Conservation (phyloP, 805 yeast species). For the Yamadazyma olivae region DNA sequence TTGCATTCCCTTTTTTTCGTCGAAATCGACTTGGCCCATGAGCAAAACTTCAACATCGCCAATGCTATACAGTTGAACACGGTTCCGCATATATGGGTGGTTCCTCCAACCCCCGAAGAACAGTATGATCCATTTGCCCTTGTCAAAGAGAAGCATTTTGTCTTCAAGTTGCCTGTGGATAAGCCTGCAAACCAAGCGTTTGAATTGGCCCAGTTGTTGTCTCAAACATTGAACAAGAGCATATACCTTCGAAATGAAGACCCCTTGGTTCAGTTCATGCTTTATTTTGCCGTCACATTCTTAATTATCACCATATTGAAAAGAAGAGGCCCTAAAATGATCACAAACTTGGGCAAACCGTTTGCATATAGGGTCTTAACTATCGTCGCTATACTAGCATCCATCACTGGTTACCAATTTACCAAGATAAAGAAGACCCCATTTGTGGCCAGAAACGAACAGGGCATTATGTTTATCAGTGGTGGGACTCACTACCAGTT, state of each 20-base stretch:
- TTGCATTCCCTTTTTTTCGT: conserved; percentile 43
- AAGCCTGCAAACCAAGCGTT: conserved; percentile 34
- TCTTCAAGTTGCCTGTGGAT: conserved; percentile 36
- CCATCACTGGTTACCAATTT: conserved; percentile 64
- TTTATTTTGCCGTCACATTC: conserved; percentile 47
- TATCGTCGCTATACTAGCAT: conserved; percentile 39
- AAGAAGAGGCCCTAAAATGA: conserved; percentile 38
- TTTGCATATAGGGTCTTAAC: conserved; percentile 23
- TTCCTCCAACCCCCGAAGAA: conserved; percentile 45
- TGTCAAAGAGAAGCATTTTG: conserved; percentile 26
- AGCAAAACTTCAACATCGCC: conserved; percentile 40
- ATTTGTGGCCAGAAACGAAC: conserved; percentile 51
- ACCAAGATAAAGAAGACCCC: conserved; percentile 61
- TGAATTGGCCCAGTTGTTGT: conserved; percentile 53
- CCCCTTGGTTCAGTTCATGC: conserved; percentile 38
- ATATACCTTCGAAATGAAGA: conserved; percentile 42
- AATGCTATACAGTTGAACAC: conserved; percentile 40
- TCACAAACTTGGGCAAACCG: conserved; percentile 13
- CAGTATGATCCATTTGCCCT: conserved; percentile 19
- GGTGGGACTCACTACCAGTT: conserved; percentile 70
- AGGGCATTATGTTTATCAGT: conserved; percentile 54
- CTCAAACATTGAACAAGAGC: conserved; percentile 41
- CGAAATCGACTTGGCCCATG: conserved; percentile 47
- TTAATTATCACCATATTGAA: conserved; percentile 44
- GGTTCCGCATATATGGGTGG: conserved; percentile 68